A percentile compares a stretch with the other conserved stretches of the same genome.
These are phyloP conservation scores for Backusella luteola DNA, from an alignment of 192 early-diverging fungal species.

Conservation along the genomic window DNA sequence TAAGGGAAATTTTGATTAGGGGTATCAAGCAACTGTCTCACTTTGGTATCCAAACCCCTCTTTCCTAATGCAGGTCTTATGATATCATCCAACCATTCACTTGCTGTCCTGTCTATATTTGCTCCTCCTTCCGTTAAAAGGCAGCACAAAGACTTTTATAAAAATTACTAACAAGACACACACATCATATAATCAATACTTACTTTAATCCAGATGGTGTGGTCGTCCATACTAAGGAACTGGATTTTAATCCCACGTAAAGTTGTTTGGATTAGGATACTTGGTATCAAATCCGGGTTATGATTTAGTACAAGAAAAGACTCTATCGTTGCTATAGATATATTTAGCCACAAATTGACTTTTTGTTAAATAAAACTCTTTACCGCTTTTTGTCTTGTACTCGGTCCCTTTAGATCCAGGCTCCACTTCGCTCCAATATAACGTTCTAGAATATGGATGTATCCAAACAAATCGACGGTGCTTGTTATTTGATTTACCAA, in stretches of 20 bases:
- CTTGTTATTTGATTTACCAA: conserved; percentile 53
- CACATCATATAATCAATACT: background rate
- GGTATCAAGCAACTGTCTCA: background rate
- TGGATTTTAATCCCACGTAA: background rate
- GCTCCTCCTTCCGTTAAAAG: conserved; percentile 69
- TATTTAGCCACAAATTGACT: too few species aligned
- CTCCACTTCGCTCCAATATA: conserved; percentile 72
- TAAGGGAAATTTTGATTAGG: too few species aligned
- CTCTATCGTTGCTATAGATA: background rate
- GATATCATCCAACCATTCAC: conserved; percentile 15
- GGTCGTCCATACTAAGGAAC: background rate
- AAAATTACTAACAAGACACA: background rate
- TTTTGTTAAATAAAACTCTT: background rate
- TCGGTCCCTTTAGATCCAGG: conserved; percentile 48
- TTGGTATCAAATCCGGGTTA: background rate
- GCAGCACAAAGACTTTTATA: conserved; percentile 1
- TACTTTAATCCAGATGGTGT: background rate
- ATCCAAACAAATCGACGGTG: conserved; percentile 79
- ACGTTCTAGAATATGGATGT: conserved; percentile 73
- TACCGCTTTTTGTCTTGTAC: conserved; percentile 47
- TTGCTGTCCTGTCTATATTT: conserved; percentile 92
- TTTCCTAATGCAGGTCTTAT: background rate
- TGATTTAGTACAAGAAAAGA: background rate
- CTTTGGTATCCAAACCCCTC: background rate
- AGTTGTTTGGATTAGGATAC: background rate